These are phyloP conservation scores for Triticum urartu DNA, from an alignment of 176 grass and related monocot genomes.

Conservation along the genomic window DNA sequence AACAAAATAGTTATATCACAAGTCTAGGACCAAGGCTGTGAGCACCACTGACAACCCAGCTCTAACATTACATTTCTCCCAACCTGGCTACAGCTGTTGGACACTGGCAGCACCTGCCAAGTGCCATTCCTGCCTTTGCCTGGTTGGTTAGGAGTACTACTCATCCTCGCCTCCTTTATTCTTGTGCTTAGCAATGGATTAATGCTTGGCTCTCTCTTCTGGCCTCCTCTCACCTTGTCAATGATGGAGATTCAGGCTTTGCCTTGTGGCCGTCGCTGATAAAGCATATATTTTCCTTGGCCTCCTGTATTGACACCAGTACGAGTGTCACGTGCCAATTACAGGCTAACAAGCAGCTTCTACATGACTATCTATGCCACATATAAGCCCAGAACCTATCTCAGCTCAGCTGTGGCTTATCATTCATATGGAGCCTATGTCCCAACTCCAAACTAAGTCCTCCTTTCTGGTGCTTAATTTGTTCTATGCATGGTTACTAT, in stretches of 20 bases:
- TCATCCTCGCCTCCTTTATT: neutral
- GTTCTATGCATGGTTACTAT: neutral
- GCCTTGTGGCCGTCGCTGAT: neutral
- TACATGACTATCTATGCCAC: neutral
- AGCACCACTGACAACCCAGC: neutral
- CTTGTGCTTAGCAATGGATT: neutral
- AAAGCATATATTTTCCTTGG: neutral
- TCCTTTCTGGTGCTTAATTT: neutral
- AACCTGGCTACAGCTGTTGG: neutral
- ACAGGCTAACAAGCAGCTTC: neutral
- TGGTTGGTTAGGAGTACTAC: neutral
- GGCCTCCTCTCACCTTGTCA: neutral
- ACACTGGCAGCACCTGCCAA: neutral
- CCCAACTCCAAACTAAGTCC: neutral
- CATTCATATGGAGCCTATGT: neutral
- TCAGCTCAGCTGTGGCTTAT: neutral
- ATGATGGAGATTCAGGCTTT: neutral
- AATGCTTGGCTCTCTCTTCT: neutral
- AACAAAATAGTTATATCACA: neutral
- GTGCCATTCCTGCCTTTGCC: neutral
- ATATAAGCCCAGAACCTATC: neutral
- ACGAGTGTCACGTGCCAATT: neutral
- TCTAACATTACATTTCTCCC: neutral
- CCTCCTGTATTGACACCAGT: neutral
- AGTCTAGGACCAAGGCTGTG: neutral